Conservation (phyloP, 768 basidiomycete species). For the Kwoniella newhampshirensis region DNA sequence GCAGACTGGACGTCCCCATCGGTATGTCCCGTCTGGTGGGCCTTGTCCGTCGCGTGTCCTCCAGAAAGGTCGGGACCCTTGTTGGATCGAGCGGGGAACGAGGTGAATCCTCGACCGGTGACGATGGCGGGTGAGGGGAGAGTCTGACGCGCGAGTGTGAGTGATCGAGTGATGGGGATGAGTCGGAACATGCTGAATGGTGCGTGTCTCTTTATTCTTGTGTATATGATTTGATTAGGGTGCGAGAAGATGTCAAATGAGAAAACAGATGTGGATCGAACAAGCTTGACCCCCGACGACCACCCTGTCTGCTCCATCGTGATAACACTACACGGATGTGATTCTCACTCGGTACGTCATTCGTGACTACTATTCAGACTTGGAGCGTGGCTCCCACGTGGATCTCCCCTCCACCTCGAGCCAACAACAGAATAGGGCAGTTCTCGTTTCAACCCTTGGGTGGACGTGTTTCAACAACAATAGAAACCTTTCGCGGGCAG, state of each 20-base stretch:
- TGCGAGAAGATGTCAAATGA: slow-evolving; percentile 1
- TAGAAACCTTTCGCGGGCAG: no score
- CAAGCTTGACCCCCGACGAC: no score
- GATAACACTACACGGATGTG: no score
- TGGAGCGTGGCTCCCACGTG: no score
- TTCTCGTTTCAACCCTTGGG: no score
- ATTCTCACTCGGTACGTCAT: no score
- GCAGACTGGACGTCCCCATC: slow-evolving; percentile 44
- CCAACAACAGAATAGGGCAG: no score
- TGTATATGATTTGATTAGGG: neutral
- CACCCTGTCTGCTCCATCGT: no score
- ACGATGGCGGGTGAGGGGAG: neutral
- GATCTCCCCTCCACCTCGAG: no score
- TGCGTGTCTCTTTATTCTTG: neutral
- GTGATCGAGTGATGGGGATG: neutral
- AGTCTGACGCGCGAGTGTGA: slow-evolving; percentile 7
- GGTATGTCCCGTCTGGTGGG: slow-evolving; percentile 28
- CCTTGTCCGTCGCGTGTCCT: slow-evolving; percentile 46
- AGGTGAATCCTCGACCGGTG: slow-evolving; percentile 9
- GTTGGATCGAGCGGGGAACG: neutral
- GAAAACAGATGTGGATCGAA: no score
- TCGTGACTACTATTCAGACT: no score
- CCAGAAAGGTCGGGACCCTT: slow-evolving; percentile 24
- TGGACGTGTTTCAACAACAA: no score
- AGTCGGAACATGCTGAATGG: slow-evolving; percentile 15